These are phyloP conservation scores for Cochlearia excelsa DNA, from an alignment of 345 rosid species.

Conservation along the genomic window DNA sequence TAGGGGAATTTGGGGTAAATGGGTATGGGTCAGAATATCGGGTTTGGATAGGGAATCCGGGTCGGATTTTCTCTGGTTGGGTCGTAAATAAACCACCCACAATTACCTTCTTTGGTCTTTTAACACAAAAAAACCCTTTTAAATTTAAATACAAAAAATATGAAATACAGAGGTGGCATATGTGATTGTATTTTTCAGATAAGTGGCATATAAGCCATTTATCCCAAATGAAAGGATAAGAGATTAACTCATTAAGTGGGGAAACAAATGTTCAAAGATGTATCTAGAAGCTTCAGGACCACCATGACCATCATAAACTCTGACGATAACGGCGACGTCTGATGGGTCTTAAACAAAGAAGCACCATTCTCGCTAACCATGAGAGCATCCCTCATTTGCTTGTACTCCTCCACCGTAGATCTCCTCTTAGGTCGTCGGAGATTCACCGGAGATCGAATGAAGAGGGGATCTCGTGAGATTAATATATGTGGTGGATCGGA, in stretches of 20 bases:
- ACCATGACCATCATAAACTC: conserved; percentile 96
- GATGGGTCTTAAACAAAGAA: conserved; percentile 75
- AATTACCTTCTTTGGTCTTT: no score
- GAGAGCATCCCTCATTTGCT: conserved; percentile 97
- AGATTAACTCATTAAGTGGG: conserved; percentile 64
- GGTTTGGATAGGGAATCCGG: no score
- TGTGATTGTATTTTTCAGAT: no score
- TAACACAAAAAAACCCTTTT: no score
- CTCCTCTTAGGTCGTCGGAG: conserved; percentile 26
- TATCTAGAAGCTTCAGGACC: conserved; percentile 51
- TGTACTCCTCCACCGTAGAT: background rate
- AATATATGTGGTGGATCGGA: conserved; percentile 34
- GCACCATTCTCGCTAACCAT: conserved; percentile 65
- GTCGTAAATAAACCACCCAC: no score
- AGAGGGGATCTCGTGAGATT: background rate
- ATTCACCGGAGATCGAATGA: conserved; percentile 12
- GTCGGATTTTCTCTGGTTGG: no score
- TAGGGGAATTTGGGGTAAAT: no score
- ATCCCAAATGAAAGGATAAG: no score
- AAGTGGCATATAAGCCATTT: no score
- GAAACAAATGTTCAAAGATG: conserved; percentile 75
- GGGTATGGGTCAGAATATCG: no score
- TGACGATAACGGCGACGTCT: conserved; percentile 66
- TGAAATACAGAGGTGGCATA: no score
- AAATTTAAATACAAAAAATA: no score